Evolutionary conservation across 352 stramenopile genomes (phyloP).

Genomic region (Phytophthora multivora): DNA sequence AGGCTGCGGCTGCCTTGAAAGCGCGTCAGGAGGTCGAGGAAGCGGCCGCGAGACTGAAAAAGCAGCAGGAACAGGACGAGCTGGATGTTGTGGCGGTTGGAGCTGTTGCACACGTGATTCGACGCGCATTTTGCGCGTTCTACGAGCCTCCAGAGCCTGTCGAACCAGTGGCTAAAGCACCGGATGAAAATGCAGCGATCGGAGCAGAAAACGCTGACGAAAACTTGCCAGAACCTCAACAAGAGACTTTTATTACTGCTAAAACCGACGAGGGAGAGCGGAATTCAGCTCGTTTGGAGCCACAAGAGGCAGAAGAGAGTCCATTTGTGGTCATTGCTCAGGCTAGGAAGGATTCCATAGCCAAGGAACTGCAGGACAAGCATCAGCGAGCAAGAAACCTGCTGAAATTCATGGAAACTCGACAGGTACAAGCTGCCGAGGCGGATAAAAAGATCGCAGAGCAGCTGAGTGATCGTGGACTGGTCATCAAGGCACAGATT

Average conservation of each 20-base stretch:
- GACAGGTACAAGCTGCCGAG: conserved; percentile 44
- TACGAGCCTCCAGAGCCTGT: conserved; percentile 28
- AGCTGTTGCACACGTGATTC: conserved; percentile 73
- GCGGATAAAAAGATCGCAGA: conserved; percentile 49
- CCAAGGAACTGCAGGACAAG: conserved; percentile 31
- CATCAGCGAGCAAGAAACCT: conserved; percentile 38
- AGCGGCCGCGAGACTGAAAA: conserved; percentile 4
- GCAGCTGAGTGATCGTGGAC: conserved; percentile 51
- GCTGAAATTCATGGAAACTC: conserved; percentile 55
- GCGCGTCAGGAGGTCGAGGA: conserved; percentile 22
- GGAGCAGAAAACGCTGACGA: background rate
- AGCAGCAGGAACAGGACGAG: conserved; percentile 37
- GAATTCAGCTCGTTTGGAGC: background rate
- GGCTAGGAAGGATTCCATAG: conserved; percentile 44
- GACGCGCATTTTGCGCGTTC: conserved; percentile 70
- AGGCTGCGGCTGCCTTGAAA: conserved; percentile 1
- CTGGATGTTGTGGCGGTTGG: conserved; percentile 72
- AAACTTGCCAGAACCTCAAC: background rate
- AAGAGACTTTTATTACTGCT: background rate
- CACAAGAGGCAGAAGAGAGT: conserved; percentile 8
- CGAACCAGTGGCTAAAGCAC: background rate
- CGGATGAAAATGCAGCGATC: background rate
- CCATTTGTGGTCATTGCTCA: conserved; percentile 44
- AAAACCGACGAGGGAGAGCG: background rate
- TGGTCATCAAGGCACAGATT: conserved; percentile 80